Conservation (phyloP, 768 basidiomycete genomes). For the Boletus coccyginus region DNA sequence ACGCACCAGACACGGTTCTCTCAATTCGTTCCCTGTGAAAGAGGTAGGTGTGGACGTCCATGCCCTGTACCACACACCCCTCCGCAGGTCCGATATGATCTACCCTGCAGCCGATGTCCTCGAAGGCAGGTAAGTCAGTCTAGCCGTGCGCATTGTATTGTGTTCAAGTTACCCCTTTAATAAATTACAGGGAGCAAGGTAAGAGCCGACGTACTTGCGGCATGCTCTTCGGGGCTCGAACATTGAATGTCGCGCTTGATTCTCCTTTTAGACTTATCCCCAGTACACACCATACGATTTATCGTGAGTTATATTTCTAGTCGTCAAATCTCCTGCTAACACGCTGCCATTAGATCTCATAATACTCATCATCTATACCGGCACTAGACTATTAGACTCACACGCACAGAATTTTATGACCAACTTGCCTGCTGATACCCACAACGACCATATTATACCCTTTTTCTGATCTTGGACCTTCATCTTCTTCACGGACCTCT, state of each 20-base stretch:
- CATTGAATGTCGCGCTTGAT: neutral
- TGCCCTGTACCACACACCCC: neutral
- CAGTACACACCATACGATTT: neutral
- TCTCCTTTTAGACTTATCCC: neutral
- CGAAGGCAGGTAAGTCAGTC: conserved; percentile 2
- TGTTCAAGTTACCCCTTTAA: neutral
- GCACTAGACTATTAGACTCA: neutral
- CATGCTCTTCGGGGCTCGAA: neutral
- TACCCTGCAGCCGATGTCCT: conserved; percentile 12
- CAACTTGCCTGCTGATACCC: neutral
- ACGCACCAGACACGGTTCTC: conserved; percentile 1
- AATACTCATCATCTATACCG: neutral
- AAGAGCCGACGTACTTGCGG: neutral
- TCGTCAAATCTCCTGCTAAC: neutral
- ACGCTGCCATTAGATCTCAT: neutral
- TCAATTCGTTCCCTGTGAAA: neutral
- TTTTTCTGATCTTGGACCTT: neutral
- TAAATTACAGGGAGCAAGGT: neutral
- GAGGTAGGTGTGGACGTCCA: neutral
- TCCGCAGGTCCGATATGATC: neutral
- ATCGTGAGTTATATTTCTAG: conserved; percentile 2
- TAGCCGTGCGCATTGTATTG: neutral
- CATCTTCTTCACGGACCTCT: neutral
- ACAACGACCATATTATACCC: conserved; percentile 1
- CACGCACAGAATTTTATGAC: neutral